phyloP scores from a whole-genome alignment of 2,329 filamentous ascomycete species.

The Biscogniauxia marginata region DNA sequence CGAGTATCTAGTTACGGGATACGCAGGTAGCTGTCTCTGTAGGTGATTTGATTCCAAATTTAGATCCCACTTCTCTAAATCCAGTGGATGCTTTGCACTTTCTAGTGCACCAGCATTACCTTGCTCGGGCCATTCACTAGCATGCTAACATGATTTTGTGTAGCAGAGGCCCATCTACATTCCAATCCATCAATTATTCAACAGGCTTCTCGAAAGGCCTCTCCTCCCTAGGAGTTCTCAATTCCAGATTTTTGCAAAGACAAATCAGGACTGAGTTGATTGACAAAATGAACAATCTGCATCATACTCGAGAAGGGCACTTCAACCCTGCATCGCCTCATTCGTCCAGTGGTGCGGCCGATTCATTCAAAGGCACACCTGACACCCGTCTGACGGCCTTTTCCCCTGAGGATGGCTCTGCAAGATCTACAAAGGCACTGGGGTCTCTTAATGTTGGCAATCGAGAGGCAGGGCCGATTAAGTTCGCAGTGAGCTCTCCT shows the following conservation, averaged over 20 bases:
- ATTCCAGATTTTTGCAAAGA: slow-evolving; percentile 2
- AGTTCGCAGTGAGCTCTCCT: slow-evolving; percentile 24
- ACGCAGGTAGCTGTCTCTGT: not conserved
- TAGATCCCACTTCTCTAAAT: not conserved
- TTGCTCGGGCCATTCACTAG: not conserved
- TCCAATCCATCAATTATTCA: not conserved
- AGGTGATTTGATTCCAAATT: not conserved
- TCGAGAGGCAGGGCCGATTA: slow-evolving; percentile 29
- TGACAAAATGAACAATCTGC: slow-evolving; percentile 34
- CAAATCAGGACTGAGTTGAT: slow-evolving; percentile 10
- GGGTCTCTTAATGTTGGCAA: slow-evolving; percentile 32
- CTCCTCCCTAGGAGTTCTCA: too few species aligned
- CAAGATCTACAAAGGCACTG: slow-evolving; percentile 41
- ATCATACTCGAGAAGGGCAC: slow-evolving; percentile 39
- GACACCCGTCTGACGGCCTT: slow-evolving; percentile 64
- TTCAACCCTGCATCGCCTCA: slow-evolving; percentile 49
- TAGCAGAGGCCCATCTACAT: not conserved
- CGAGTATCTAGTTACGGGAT: not conserved
- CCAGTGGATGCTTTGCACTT: not conserved
- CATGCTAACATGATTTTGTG: not conserved
- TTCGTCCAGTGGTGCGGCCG: slow-evolving; percentile 50
- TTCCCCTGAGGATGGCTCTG: slow-evolving; percentile 57
- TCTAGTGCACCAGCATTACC: not conserved
- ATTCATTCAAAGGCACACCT: slow-evolving; percentile 62
- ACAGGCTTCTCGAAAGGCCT: not conserved